Base-by-base conservation (phyloP, 208 protist genomes). In the Blastocrithidia nonstop region DNA sequence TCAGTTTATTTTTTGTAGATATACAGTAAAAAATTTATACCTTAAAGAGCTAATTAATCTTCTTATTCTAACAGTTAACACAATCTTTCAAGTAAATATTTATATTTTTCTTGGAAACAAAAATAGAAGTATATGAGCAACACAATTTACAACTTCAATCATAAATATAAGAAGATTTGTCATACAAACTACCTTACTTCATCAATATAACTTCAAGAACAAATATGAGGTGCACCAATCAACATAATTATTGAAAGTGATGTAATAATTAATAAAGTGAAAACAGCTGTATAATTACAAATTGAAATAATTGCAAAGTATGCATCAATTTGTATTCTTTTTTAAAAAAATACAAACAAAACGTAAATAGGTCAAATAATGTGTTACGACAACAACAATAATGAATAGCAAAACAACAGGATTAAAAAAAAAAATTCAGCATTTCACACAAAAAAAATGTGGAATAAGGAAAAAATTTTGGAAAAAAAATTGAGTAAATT, bases 201-300 rank as follows among this genome's bases (percentile, higher is more conserved):
- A 4, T 3, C 3, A 11, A 32, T 29, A 4, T 7, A 42, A 42
- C 31, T 17, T 24, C 9, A 15, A 42, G 1, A 9, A 42, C 15
- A n/a, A 35, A 4, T 7, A 42, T 3, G 28, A n/a, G 11, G n/a
- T 15, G 28, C 25, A 42, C 31, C 11, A 32, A 1, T 15, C 9
- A 42, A 15, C 22, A 15, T 36, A 42, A 25, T n/a, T 1, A 29
- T 22, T 7, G 15, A 11, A 42, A 36, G 4, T 0, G 28, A 36
- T 37, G 11, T 42, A 42, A 32, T 3, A 42, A 15, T 42, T 15
- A n/a, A 45, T 44, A 33, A 26, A 29, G 51, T 39, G 46, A 20
- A 45, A 32, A 32, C 1, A 49, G 17, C 11, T 3, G 5, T 4
- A 44, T 8, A 39, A 8, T 24, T 13, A 17, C 11, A 45, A 13